These are phyloP conservation scores for Starmerella khaoyaiensis DNA, from an alignment of 805 yeast species.

Conservation along the genomic window DNA sequence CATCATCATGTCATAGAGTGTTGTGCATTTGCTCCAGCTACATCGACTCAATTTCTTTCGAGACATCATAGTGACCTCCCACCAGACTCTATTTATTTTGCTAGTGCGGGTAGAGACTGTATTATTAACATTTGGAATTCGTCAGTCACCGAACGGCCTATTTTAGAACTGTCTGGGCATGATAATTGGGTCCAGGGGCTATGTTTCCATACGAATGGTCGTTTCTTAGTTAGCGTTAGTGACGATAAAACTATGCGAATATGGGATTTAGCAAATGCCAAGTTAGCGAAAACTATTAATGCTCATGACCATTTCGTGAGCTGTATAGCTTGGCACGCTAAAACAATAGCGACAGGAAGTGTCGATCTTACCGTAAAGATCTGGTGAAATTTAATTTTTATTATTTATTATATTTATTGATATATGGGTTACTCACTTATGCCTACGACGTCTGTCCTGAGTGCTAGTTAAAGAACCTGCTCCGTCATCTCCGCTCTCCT, in stretches of 20 bases:
- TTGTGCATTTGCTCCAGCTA: conserved; percentile 49
- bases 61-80: conserved; percentile 29
- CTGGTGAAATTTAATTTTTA: conserved; percentile 31
- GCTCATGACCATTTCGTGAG: conserved; percentile 70
- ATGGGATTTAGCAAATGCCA: conserved; percentile 53
- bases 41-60: conserved; percentile 39
- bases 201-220: conserved; percentile 62
- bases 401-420: neutral
- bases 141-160: conserved; percentile 37
- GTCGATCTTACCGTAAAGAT: conserved; percentile 43
- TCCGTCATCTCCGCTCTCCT: conserved; percentile 2
- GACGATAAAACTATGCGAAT: conserved; percentile 67
- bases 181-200: conserved; percentile 74
- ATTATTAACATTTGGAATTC: conserved; percentile 61
- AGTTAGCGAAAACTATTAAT: conserved; percentile 38
- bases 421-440: neutral
- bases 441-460: neutral
- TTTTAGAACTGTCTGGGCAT: conserved; percentile 57
- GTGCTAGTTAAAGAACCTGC: neutral
- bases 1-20: conserved; percentile 77
- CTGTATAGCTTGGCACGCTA: conserved; percentile 33
- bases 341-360: conserved; percentile 48
- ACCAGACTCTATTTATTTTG: conserved; percentile 29
- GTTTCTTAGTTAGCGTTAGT: conserved; percentile 52
- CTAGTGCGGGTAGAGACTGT: conserved; percentile 72